Evolutionary conservation across 108 stramenopile genomes (phyloP), one percentile per base, ranked within the genome.

Genomic region (Nitzschia sp.): DNA sequence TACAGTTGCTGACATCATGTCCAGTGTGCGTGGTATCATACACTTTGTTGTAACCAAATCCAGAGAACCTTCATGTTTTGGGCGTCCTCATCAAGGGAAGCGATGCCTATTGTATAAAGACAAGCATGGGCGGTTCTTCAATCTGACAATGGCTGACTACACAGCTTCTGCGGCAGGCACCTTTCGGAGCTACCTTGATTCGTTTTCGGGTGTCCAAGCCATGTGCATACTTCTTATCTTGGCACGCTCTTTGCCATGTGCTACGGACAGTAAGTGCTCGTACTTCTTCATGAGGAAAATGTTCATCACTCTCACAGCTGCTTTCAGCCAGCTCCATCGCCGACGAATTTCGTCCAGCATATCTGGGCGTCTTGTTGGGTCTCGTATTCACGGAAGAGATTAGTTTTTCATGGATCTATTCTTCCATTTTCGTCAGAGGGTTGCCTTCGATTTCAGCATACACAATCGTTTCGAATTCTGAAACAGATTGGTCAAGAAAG

Each of bases 181-280:
- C n/a, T 87, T 83, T 83, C 42, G 60, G 65, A 48, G 52, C 39
- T 44, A 61, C 3, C 7, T 77, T 0, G 21, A 73, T 25, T 63
- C 67, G 24, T 87, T 80, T 70, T 84, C 83, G 15, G 81, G 81
- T 21, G 37, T 87, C 11, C 78, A 84, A 71, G 83, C 86, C 1
- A 52, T 80, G 39, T 70, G 73, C 41, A 78, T 83, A 1, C 24
- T 87, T 43, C 63, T 69, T 11, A 59, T 87, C 6, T 44, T 87
- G 15, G 54, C 69, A 6, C 57, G 83, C 17, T 65, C 80, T 6
- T 67, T 80, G 24, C 44, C 79, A 15, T 87, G 86, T 67, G 65
- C 58, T 25, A 65, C 46, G 2, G 46, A 48, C 17, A 48, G 46
- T 48, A 48, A 15, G 46, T 48, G 14, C 6, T 3, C 6, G 6